Base-by-base conservation (phyloP, 768 basidiomycete genomes). In the Cystofilobasidium bisporidii region DNA sequence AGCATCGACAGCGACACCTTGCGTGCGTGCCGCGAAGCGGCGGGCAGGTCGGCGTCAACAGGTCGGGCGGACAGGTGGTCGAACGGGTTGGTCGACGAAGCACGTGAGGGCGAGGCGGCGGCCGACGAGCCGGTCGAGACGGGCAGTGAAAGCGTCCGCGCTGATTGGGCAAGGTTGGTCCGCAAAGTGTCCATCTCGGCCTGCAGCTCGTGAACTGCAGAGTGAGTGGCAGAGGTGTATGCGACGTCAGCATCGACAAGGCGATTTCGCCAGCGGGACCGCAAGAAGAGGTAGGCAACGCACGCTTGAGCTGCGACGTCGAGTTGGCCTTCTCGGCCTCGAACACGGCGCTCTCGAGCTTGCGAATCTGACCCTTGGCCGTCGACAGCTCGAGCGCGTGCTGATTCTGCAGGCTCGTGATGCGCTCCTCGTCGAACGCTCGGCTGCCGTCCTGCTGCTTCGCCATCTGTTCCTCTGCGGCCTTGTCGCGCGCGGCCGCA, bases 1-100 rank as follows among this genome's bases (percentile, higher is more conserved):
- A 93, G 83, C 88, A 93, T 92, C 76, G 86, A 84, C 72, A 92
- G 77, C 77, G 87, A 89, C 72, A 89, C 84, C 72, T 85, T 83
- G 64, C 89, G 86, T 74, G 90, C 90, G 77, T 91, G 89, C 33
- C 83, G 80, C 41, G 87, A 86, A 76, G 89, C 87, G 0, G 87
- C 82, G 10, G 87, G 83, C 58, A 91, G 80, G 61, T 81, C 82
- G 33, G 84, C 82, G 69, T 89, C 88, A 65, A 88, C 83, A 1
- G 85, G 79, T 47, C 63, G 67, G 22, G 82, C 74, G 79, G 71
- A 69, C 71, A 73, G 64, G 63, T 72, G 60, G 72, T 78, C 72
- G 55, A 79, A 72, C 57, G 76, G 76, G 71, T 70, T 73, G 67
- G 69, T 64, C 15, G 74, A 69, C 40, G 73, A 61, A 9, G 64